A percentile compares a stretch with the other conserved stretches of the same genome.
Evolutionary conservation across 2,329 filamentous ascomycete species (phyloP).

Genomic region (Colletotrichum eremochloae): DNA sequence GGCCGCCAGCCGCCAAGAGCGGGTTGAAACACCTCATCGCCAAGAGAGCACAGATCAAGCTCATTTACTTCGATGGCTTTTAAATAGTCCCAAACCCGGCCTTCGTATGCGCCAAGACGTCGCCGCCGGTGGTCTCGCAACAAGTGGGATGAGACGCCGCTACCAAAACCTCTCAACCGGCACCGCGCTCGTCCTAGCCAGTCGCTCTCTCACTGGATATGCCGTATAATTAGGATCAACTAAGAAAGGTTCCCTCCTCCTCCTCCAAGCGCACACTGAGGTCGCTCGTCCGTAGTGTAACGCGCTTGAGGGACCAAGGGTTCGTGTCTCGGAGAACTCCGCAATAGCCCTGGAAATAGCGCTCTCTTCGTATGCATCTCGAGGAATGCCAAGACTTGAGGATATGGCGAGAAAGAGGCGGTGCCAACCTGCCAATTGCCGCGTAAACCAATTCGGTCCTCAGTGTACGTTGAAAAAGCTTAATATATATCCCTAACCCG

Average conservation of each 20-base stretch:
- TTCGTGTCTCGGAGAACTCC: not conserved
- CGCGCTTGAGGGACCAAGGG: too few relatives aligned
- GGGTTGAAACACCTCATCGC: constrained; percentile 36
- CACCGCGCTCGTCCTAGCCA: not conserved
- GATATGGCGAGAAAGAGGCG: not conserved
- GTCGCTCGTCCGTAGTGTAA: not conserved
- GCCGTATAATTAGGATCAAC: not conserved
- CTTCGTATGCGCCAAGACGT: constrained; percentile 28
- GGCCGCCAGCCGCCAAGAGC: constrained; percentile 25
- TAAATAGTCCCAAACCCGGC: constrained; percentile 37
- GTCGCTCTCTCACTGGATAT: not conserved
- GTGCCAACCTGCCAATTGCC: not conserved
- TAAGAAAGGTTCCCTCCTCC: too few relatives aligned
- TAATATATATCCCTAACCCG: not conserved
- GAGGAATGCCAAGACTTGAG: not conserved
- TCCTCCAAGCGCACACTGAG: not conserved
- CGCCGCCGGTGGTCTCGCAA: not conserved
- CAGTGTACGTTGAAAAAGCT: constrained; percentile 18
- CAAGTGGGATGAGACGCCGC: not conserved
- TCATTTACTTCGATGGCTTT: constrained; percentile 37
- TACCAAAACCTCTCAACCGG: too few relatives aligned
- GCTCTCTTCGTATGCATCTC: constrained; percentile 23
- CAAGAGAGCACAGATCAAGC: constrained; percentile 39
- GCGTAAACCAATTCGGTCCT: not conserved
- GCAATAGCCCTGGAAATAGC: constrained; percentile 12